Conservation (phyloP, 2,329 filamentous ascomycete genomes). For the Proliferodiscus dingleyae region DNA sequence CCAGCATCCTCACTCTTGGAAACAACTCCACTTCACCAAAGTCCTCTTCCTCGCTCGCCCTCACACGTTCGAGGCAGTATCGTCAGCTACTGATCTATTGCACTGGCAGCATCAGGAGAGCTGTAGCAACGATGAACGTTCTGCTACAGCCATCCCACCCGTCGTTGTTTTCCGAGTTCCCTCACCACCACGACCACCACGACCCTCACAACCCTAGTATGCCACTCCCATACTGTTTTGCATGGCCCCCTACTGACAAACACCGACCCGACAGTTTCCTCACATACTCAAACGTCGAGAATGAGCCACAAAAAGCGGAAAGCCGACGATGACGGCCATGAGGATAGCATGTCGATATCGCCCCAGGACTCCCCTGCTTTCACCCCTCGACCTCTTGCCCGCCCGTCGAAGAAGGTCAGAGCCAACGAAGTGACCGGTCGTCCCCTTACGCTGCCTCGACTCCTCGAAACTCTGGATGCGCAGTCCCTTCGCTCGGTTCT, state of each 20-base stretch:
- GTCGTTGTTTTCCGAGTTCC: constrained; percentile 53
- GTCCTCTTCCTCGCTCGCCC: too few relatives aligned
- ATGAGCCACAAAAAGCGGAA: constrained; percentile 73
- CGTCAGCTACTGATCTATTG: not conserved
- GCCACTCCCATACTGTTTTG: constrained; percentile 41
- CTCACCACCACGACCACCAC: constrained; percentile 48
- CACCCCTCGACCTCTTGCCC: constrained; percentile 60
- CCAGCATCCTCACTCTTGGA: too few relatives aligned
- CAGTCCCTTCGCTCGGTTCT: constrained; percentile 79
- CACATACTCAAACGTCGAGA: constrained; percentile 38
- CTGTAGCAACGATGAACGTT: constrained; percentile 51
- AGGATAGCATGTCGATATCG: constrained; percentile 88
- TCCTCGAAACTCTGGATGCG: constrained; percentile 91
- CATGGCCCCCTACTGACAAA: constrained; percentile 12
- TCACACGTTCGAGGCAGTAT: not conserved
- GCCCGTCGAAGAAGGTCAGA: constrained; percentile 59
- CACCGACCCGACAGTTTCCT: constrained; percentile 36
- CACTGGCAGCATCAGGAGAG: not conserved
- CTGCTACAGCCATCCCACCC: constrained; percentile 54
- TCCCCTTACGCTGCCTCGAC: constrained; percentile 62
- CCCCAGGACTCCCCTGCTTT: constrained; percentile 77
- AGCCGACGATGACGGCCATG: constrained; percentile 68
- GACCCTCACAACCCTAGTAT: constrained; percentile 49
- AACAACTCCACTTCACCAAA: too few relatives aligned
- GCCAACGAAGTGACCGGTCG: constrained; percentile 63